phyloP scores from a whole-genome alignment of 441 rosid genomes.

The Populus hybrid region DNA sequence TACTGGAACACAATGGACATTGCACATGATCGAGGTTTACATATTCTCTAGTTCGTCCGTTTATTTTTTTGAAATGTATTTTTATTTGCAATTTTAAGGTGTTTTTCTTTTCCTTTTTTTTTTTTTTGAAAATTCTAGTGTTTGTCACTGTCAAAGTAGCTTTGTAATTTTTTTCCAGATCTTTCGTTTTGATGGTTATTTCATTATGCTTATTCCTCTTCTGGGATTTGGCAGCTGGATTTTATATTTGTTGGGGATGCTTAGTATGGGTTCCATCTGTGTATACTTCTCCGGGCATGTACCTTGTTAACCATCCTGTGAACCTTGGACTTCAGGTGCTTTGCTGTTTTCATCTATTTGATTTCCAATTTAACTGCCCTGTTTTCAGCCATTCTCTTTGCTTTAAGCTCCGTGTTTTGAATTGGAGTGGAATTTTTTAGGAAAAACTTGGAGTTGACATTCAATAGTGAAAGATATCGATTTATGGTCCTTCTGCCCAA shows the following conservation, averaged over 20 bases:
- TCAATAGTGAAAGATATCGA: background rate
- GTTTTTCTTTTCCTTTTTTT: too few relatives aligned
- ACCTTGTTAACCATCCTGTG: conserved; percentile 95
- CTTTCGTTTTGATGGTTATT: background rate
- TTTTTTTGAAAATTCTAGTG: background rate
- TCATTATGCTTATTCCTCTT: conserved; percentile 4
- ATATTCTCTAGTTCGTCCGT: too few relatives aligned
- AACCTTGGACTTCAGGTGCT: conserved; percentile 91
- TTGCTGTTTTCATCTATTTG: conserved; percentile 16
- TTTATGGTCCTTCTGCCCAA: background rate
- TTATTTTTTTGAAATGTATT: conserved; percentile 7
- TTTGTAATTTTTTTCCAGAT: background rate
- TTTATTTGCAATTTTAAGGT: background rate
- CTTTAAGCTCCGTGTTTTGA: background rate
- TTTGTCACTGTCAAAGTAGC: background rate
- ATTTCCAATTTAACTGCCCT: background rate
- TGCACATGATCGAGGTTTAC: conserved; percentile 94
- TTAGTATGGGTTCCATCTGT: conserved; percentile 98
- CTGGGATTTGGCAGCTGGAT: conserved; percentile 70
- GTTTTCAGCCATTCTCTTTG: background rate
- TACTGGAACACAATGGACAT: conserved; percentile 98
- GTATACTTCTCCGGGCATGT: conserved; percentile 97
- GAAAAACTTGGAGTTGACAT: background rate
- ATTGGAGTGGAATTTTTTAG: background rate
- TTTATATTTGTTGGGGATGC: conserved; percentile 99